Base-by-base conservation (phyloP, 1,284 basidiomycete genomes). In the Cryptococcus sp. region DNA sequence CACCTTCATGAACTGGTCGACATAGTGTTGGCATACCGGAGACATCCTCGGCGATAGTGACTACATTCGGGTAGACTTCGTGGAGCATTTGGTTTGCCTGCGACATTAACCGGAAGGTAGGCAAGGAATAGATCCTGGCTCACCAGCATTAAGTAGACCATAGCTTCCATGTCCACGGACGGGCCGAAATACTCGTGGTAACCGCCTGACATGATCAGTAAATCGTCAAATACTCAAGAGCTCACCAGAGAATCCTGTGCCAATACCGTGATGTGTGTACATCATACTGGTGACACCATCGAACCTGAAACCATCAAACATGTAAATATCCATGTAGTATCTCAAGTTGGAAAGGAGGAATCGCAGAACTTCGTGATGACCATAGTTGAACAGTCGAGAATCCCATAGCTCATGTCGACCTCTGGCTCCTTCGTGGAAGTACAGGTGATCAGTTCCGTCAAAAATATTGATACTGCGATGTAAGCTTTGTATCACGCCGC, bases 221-320 rank as follows among this genome's bases (percentile, higher is more conserved):
- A 14, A 3, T 35, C 15, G 45, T 15, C 34, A 5, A n/a, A 35
- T 31, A 30, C 4, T 31, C 44, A 15, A 37, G 44, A 5, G 55
- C 71, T 49, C 49, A 72, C 76, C 94, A 46, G 91, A 95, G 79
- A 98, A 98, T 3, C 94, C 95, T 3, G 93, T 86, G 14, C 95
- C 95, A 65, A 98, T 98, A 23, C 95, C 95, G 76, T 98, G 95
- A 71, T 98, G 95, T 36, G 83, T 79, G 78, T 98, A 98, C 87
- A 98, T 93, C 91, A 98, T 98, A 68, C 90, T 95, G 4, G 95
- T 98, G 44, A 98, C 95, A 43, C 95, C 95, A 66, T 98, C 95
- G 73, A 98, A 98, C 46, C 95, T 81, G 84, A 98, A 98, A 4
- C 95, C 95, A 67, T 98, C 95, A 72, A 98, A 98, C 64, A 84